Evolutionary conservation across 2,329 filamentous ascomycete genomes (phyloP), one percentile per base, ranked within the genome.

Genomic region (Orbilia brochopaga): DNA sequence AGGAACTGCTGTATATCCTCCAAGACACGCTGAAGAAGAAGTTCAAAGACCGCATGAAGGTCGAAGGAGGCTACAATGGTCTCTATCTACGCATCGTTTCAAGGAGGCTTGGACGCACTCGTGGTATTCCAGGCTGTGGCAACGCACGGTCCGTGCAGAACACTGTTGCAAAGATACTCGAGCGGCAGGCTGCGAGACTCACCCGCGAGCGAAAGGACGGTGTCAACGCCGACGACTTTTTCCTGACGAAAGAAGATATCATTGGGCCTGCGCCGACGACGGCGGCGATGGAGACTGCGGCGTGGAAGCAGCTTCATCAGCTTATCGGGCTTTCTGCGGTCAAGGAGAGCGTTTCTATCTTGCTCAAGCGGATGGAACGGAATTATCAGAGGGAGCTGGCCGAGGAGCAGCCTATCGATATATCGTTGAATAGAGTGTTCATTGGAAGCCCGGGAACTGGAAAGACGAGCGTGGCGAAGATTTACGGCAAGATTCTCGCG

Each of bases 61-160:
- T 87, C 1, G 86, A 90, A 63, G 85, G 81, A 15, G 87, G 87
- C 0, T 65, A 81, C 0, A 76, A 78, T 0, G 89, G 89, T 0
- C 81, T 91, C 0, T 91, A 86, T 74, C 83, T 83, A 63, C 85
- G 88, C 0, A 87, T 92, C 21, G 83, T 84, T 0, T 80, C 84
- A 2, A 82, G 86, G 0, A 81, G 89, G 0, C 79, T 91, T 11
- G 88, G 88, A 0, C 80, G 83, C 5, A 83, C 84, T 0, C 84
- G 89, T 0, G 88, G 87, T 0, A 82, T 82, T 0, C 83, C 86
- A 27, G 88, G 89, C 0, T 92, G 92, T 69, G 89, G 87, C 0
- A 92, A 93, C 75, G 90, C 90, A 0, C 82, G 90, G 83, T 53
- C 86, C 0, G 80, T 92, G 0, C 85, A 91, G 51, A 92, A 91